These are phyloP conservation scores for Picochlorum sp. DNA, from an alignment of 139 green algal species.

Conservation along the genomic window DNA sequence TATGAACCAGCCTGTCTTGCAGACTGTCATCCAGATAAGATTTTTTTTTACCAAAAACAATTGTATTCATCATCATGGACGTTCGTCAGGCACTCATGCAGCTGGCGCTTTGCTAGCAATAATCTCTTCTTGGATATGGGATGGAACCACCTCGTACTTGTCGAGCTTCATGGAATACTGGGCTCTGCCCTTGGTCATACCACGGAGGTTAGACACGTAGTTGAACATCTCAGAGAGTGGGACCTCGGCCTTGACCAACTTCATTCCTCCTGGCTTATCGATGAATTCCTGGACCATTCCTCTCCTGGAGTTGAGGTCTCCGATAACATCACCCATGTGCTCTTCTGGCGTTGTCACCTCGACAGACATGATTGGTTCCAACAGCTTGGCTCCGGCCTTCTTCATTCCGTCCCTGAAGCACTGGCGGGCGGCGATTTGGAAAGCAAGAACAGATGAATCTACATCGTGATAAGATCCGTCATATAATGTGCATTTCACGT, in stretches of 20 bases:
- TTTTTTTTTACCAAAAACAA: background rate
- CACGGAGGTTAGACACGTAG: conserved; percentile 89
- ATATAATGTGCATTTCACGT: conserved; percentile 74
- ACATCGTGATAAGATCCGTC: conserved; percentile 98
- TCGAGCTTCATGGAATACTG: conserved; percentile 88
- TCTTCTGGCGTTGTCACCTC: conserved; percentile 93
- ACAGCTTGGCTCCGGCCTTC: conserved; percentile 79
- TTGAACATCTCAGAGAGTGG: conserved; percentile 97
- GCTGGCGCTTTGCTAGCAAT: conserved; percentile 17
- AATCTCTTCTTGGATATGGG: conserved; percentile 88
- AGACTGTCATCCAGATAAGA: background rate
- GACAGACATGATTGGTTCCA: conserved; percentile 98
- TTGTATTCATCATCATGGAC: background rate
- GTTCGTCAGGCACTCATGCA: background rate
- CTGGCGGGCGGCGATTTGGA: conserved; percentile 89
- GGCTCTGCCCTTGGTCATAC: conserved; percentile 93
- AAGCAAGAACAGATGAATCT: conserved; percentile 93
- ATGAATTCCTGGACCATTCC: conserved; percentile 82
- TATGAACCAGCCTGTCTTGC: no score
- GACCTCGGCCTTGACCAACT: conserved; percentile 79
- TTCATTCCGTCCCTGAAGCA: conserved; percentile 80
- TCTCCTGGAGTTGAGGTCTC: conserved; percentile 94
- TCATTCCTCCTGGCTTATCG: conserved; percentile 91
- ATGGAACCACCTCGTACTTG: conserved; percentile 88
- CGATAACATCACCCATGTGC: conserved; percentile 96